These are phyloP conservation scores for Pseudonitzschia delicatissima DNA, from an alignment of 108 stramenopile genomes.

Conservation along the genomic window DNA sequence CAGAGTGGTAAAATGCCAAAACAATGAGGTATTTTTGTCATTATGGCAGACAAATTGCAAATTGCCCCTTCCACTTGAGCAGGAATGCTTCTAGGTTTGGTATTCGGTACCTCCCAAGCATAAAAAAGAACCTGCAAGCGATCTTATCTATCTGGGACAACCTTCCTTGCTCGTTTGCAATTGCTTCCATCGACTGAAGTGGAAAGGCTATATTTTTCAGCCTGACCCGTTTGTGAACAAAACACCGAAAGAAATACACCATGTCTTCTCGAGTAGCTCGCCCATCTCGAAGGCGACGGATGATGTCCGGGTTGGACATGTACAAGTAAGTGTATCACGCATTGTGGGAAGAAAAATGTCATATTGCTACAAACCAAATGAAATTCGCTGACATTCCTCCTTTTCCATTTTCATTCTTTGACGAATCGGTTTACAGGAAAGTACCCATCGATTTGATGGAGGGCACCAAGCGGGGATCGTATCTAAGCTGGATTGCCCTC, in stretches of 20 bases:
- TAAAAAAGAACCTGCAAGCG: too few species aligned
- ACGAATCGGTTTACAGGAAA: slow-evolving; percentile 44
- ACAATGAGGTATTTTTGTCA: too few species aligned
- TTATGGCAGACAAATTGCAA: too few species aligned
- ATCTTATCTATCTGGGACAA: too few species aligned
- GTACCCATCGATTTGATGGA: slow-evolving; percentile 83
- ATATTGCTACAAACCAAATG: not conserved
- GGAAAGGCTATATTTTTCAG: too few species aligned
- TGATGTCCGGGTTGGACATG: slow-evolving; percentile 11
- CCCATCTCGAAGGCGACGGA: not conserved
- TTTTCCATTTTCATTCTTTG: not conserved
- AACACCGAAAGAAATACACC: not conserved
- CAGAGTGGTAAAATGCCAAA: too few species aligned
- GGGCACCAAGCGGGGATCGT: slow-evolving; percentile 64
- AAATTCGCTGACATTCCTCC: not conserved
- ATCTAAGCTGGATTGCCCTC: slow-evolving; percentile 61
- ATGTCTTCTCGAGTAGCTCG: not conserved
- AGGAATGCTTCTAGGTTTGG: too few species aligned
- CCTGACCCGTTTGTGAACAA: not conserved
- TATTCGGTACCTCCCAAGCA: too few species aligned
- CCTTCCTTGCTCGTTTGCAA: too few species aligned
- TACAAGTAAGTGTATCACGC: not conserved
- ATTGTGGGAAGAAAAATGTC: not conserved
- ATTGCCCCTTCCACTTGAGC: too few species aligned
- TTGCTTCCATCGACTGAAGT: too few species aligned